phyloP scores from a whole-genome alignment of 371 early-diverging fungal species.

The Mucor indicus region DNA sequence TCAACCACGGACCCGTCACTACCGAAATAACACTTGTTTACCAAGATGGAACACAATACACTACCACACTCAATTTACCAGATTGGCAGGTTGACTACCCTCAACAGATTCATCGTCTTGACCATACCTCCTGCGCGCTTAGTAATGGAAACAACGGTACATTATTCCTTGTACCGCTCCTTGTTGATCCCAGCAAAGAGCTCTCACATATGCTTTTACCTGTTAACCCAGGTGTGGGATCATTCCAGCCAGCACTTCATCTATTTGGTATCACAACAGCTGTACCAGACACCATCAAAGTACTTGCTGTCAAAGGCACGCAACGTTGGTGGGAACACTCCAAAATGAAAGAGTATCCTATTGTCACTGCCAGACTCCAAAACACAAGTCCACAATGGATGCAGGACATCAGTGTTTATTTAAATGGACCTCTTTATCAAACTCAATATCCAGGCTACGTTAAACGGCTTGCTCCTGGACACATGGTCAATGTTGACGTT shows the following conservation, averaged over 20 bases:
- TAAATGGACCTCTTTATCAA: conserved; percentile 6
- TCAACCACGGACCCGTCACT: conserved; percentile 20
- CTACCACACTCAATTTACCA: conserved; percentile 20
- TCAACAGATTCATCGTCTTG: conserved; percentile 6
- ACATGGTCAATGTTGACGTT: conserved; percentile 5
- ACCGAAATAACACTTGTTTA: conserved; percentile 18
- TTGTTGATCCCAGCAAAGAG: conserved; percentile 20
- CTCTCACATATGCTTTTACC: conserved; percentile 13
- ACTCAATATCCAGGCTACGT: conserved; percentile 7
- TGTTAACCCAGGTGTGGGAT: conserved; percentile 2
- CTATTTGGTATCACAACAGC: conserved; percentile 12
- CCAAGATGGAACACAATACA: conserved; percentile 18
- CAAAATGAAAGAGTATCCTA: conserved; percentile 1
- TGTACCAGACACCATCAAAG: background rate
- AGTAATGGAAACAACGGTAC: conserved; percentile 3
- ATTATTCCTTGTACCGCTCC: conserved; percentile 18
- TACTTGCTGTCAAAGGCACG: conserved; percentile 9
- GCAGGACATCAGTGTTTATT: conserved; percentile 2
- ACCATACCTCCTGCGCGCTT: conserved; percentile 5
- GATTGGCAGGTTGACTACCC: conserved; percentile 29
- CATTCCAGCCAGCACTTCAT: conserved; percentile 1
- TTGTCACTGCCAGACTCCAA: conserved; percentile 10
- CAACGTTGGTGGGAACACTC: background rate
- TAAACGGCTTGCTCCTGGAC: conserved; percentile 14
- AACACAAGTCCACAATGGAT: conserved; percentile 16